A percentile compares a stretch with the other conserved stretches of the same genome.
phyloP scores from a whole-genome alignment of 495 filamentous ascomycete genomes.

The Xylaria acuta region DNA sequence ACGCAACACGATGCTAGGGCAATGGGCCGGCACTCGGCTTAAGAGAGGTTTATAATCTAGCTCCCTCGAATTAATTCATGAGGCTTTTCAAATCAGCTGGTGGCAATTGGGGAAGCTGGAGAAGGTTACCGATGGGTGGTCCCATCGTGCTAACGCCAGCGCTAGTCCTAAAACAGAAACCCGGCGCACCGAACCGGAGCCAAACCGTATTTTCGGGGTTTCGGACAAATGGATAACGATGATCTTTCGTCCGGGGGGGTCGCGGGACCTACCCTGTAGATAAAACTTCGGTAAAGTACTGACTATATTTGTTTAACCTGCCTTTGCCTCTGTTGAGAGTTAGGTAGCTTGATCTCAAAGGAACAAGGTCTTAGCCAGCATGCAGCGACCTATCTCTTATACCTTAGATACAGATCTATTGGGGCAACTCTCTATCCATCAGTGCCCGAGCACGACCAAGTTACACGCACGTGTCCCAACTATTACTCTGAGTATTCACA shows the following conservation, averaged over 20 bases:
- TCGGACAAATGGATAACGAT: conserved; percentile 21
- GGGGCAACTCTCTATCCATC: neutral
- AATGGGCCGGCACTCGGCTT: neutral
- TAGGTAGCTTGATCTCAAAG: neutral
- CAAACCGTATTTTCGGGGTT: conserved; percentile 1
- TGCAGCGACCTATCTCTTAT: neutral
- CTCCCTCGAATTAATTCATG: neutral
- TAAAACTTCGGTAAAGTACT: neutral
- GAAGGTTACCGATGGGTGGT: neutral
- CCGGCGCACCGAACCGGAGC: conserved; percentile 9
- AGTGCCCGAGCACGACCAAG: neutral
- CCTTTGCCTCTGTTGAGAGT: neutral
- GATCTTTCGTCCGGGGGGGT: neutral
- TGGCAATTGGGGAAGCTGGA: conserved; percentile 22
- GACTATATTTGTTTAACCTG: too few species aligned
- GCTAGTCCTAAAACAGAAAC: conserved; percentile 14
- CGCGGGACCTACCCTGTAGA: neutral
- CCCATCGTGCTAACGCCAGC: neutral
- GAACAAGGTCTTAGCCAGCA: neutral
- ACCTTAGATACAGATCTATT: neutral
- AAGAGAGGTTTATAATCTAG: neutral
- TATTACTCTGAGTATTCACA: neutral
- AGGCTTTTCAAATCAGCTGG: conserved; percentile 16
- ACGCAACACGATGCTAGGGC: neutral
- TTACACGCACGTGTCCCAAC: neutral